Evolutionary conservation across 2,329 filamentous ascomycete genomes (phyloP), one percentile per base, ranked within the genome.

Genomic region (Elsinoe perseae): DNA sequence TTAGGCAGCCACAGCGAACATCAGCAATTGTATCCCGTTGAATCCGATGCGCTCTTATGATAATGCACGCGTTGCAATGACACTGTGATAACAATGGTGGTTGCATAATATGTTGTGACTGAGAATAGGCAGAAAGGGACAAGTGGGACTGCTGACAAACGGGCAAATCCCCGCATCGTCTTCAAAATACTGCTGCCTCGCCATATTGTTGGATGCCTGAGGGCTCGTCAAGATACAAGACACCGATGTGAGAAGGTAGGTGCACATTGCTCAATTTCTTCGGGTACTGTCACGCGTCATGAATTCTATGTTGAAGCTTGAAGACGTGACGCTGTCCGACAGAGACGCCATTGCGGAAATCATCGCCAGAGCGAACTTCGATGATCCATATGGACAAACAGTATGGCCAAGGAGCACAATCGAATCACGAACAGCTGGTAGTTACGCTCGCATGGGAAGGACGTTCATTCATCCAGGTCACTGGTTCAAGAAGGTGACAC

Each of bases 311-410:
- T 36, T 52, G 28, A 52, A 38, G 48, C 30, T 52, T 7, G 48
- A 52, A 32, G 28, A 52, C 20, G 30, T 52, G n/a, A 52, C 25
- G 5, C 30, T 52, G 14, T 25, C 48, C 9, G 48, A 52, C n/a
- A 28, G 48, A 21, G 28, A 9, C 10, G 48, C 48, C 16, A 52
- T 52, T 21, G 48, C 48, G 3, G 48, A 52, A 4, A 38, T 52
- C 10, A 52, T 52, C n/a, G 32, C 32, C 18, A 21, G n/a, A 32
- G 32, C 48, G 16, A 38, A 52, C 18, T 36, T 36, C 16, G 48
- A 38, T 5, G 48, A 52, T 25, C 28, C 48, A 52, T 52, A 52
- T 20, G 48, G 28, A 3, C 48, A 52, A 14, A 52, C 48, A 10
- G 48, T 52, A n/a, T 52, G 28, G 32, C 48, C 16, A 18, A 30